Base-by-base conservation (phyloP, 1,284 basidiomycete genomes). In the Phaffia rhodozyma region DNA sequence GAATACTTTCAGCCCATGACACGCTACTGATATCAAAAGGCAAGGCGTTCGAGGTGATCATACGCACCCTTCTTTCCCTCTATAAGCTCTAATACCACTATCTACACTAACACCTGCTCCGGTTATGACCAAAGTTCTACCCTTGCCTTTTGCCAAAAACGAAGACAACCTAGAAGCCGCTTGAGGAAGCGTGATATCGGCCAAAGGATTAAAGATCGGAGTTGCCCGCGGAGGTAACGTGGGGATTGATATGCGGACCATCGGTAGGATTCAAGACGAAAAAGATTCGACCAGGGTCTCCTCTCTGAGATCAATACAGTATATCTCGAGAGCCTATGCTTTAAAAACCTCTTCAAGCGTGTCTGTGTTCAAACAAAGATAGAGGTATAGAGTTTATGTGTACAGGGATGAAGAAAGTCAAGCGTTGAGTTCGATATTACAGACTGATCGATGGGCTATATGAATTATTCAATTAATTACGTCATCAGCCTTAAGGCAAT, bases 51-150 rank as follows among this genome's bases (percentile, higher is more conserved):
- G 16, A 43, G 2, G 2, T 5, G 13, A n/a, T n/a, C 2, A 16
- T 25, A 47, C 68, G 67, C 51, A 76, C 92, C 90, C 89, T 71
- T 90, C 86, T 66, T 81, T 80, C 3, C 89, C 89, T 67, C 89
- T 79, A 75, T 93, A 92, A 20, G 91, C 90, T 68, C 89, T 79
- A 66, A 96, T 92, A 32, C 91, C 91, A 23, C 86, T 89, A 73
- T 96, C 91, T 25, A 94, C 91, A 72, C 87, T 90, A 65, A 94
- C 87, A 4, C 92, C 91, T 0, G 91, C 91, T 0, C 91, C 91
- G 0, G 90, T 93, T 59, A 97, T 73, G 5, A 92, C 77, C 0
- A 85, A 76, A 34, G 84, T 78, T 65, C 73, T 73, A 1, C 75
- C 83, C 74, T 84, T 84, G 50, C 87, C 88, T 1, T 79, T 76